These are phyloP conservation scores for Penicillium samsonianum DNA, from an alignment of 495 filamentous ascomycete genomes.

Conservation along the genomic window DNA sequence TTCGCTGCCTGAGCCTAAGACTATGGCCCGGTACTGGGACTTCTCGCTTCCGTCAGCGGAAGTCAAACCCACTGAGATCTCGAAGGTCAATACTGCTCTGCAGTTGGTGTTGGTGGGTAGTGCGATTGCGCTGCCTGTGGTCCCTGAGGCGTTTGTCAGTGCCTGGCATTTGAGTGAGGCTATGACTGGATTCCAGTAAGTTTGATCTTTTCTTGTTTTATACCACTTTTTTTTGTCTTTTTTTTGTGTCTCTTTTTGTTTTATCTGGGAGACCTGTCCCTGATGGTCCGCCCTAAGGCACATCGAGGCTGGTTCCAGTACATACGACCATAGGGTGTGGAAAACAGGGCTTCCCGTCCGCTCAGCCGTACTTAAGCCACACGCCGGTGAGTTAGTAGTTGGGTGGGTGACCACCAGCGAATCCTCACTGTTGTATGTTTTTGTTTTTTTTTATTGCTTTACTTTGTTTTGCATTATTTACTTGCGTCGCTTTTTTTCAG, in stretches of 20 bases:
- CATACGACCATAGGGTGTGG: conserved; percentile 54
- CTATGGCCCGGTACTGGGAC: conserved; percentile 94
- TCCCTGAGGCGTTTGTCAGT: conserved; percentile 47
- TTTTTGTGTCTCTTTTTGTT: conserved; percentile 7
- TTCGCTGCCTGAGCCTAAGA: conserved; percentile 88
- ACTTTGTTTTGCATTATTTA: no score
- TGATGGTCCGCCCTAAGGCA: conserved; percentile 14
- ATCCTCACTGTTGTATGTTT: conserved; percentile 50
- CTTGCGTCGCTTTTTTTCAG: background rate
- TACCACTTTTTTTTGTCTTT: background rate
- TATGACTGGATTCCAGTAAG: conserved; percentile 73
- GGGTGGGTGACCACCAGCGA: conserved; percentile 54
- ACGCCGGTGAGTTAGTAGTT: conserved; percentile 52
- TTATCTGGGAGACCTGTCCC: background rate
- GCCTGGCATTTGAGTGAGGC: conserved; percentile 53
- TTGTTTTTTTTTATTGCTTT: conserved; percentile 13
- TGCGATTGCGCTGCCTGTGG: conserved; percentile 71
- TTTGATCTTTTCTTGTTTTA: conserved; percentile 24
- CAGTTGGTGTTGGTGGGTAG: conserved; percentile 77
- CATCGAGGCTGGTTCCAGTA: conserved; percentile 14
- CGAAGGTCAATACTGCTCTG: conserved; percentile 84
- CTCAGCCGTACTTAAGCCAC: conserved; percentile 53
- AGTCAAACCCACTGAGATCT: conserved; percentile 86
- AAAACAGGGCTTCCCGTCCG: conserved; percentile 52
- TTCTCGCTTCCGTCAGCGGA: conserved; percentile 91